Percentiles rank a stretch among this genome's conserved stretches.
phyloP scores from a whole-genome alignment of 2,329 filamentous ascomycete species.

The Ilyonectria robusta region DNA sequence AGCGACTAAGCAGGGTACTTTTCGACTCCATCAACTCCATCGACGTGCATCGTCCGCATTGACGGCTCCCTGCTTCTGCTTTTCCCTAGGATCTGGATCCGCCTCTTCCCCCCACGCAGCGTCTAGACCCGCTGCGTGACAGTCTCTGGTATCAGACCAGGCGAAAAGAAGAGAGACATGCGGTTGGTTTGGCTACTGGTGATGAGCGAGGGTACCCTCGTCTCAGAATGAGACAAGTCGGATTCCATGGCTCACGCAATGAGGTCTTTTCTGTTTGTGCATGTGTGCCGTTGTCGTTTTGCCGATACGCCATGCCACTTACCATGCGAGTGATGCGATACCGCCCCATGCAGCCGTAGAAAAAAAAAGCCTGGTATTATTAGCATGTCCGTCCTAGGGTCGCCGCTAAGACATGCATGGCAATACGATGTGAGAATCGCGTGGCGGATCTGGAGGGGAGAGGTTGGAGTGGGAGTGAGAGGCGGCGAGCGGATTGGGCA shows the following conservation, averaged over 20 bases:
- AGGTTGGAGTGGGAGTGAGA: constrained; percentile 21
- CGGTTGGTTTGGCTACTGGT: background rate
- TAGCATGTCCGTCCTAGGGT: background rate
- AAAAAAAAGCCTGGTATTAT: background rate
- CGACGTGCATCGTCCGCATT: constrained; percentile 23
- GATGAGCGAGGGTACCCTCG: constrained; percentile 16
- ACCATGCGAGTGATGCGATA: background rate
- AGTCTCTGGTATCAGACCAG: background rate
- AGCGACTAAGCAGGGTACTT: background rate
- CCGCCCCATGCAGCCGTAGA: background rate
- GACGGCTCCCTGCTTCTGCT: constrained; percentile 17
- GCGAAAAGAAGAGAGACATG: background rate
- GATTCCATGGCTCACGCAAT: background rate
- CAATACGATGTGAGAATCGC: constrained; percentile 29
- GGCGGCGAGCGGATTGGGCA: constrained; percentile 21
- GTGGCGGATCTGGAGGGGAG: constrained; percentile 28
- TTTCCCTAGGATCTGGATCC: constrained; percentile 24
- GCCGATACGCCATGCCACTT: background rate
- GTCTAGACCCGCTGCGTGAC: constrained; percentile 1
- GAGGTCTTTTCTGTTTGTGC: constrained; percentile 4
- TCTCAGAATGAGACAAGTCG: constrained; percentile 26
- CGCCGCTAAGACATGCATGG: constrained; percentile 12
- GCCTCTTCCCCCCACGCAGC: constrained; percentile 17
- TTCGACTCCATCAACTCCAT: constrained; percentile 4
- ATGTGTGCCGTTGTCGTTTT: background rate